phyloP scores from a whole-genome alignment of 2,329 filamentous ascomycete species.

The Aurifilum marmelostoma region DNA sequence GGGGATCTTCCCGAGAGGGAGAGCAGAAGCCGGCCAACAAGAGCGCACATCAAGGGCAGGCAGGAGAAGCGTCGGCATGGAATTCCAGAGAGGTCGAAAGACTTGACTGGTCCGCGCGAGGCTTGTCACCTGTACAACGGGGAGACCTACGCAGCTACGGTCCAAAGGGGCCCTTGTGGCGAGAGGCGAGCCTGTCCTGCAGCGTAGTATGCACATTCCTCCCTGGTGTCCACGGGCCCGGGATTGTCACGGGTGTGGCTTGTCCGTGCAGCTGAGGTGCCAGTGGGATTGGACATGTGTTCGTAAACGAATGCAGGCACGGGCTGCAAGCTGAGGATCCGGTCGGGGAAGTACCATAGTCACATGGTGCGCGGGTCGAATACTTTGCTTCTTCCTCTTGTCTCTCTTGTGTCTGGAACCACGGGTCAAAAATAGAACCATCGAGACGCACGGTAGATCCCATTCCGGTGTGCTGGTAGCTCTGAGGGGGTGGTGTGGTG shows the following conservation, averaged over 20 bases:
- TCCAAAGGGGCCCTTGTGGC: not conserved
- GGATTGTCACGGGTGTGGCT: conserved; percentile 22
- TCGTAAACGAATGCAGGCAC: conserved; percentile 9
- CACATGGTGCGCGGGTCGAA: not conserved
- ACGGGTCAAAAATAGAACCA: conserved; percentile 20
- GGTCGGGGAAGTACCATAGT: not conserved
- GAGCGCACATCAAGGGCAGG: not conserved
- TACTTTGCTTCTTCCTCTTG: not conserved
- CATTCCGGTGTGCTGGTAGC: conserved; percentile 8
- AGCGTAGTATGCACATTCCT: conserved; percentile 3
- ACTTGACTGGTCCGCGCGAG: too few relatives aligned
- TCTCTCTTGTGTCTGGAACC: not conserved
- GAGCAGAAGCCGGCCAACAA: not conserved
- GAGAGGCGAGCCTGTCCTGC: conserved; percentile 1
- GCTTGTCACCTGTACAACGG: conserved; percentile 7
- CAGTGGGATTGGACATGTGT: conserved; percentile 5
- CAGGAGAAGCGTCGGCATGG: not conserved
- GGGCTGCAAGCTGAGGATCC: not conserved
- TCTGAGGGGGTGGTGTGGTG: not conserved
- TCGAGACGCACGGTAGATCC: conserved; percentile 22
- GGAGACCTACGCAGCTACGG: not conserved
- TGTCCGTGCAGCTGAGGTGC: conserved; percentile 12
- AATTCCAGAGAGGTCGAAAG: not conserved
- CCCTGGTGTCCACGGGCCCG: not conserved
- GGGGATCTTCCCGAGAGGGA: not conserved